Evolutionary conservation across 768 basidiomycete genomes (phyloP).

Genomic region (Auricularia auricula-judae): DNA sequence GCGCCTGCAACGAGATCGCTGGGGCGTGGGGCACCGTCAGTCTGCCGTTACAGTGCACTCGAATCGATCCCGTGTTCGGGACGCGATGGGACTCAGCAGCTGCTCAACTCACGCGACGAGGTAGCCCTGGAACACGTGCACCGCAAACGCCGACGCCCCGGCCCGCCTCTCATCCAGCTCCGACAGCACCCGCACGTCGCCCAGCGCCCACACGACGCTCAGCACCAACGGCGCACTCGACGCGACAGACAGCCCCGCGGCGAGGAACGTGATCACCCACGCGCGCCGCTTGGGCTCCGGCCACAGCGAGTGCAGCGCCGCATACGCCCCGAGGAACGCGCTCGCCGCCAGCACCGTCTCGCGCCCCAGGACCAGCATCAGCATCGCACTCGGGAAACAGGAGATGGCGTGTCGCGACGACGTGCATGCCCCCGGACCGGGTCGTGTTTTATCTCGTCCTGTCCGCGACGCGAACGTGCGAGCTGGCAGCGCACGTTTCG

Average conservation of each 20-base stretch:
- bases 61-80: background rate
- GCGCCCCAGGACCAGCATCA: background rate
- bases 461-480: too few species aligned
- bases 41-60: constrained; percentile 2
- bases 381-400: too few species aligned
- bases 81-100: background rate
- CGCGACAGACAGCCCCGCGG: background rate
- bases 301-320: background rate
- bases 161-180: background rate
- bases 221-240: background rate
- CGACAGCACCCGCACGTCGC: background rate
- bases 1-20: constrained; percentile 38
- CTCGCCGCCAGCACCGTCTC: background rate
- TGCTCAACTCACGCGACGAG: constrained; percentile 25
- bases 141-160: background rate
- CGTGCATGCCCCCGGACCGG: too few species aligned
- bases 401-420: too few species aligned
- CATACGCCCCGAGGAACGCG: background rate
- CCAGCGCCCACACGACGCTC: background rate
- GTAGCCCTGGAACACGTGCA: constrained; percentile 33
- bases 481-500: too few species aligned
- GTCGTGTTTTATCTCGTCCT: too few species aligned
- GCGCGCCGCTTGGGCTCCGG: background rate
- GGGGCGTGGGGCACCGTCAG: background rate
- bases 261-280: background rate